A percentile compares a stretch with the other conserved stretches of the same genome.
phyloP scores from a whole-genome alignment of 495 filamentous ascomycete genomes.

The Neurospora pannonica region DNA sequence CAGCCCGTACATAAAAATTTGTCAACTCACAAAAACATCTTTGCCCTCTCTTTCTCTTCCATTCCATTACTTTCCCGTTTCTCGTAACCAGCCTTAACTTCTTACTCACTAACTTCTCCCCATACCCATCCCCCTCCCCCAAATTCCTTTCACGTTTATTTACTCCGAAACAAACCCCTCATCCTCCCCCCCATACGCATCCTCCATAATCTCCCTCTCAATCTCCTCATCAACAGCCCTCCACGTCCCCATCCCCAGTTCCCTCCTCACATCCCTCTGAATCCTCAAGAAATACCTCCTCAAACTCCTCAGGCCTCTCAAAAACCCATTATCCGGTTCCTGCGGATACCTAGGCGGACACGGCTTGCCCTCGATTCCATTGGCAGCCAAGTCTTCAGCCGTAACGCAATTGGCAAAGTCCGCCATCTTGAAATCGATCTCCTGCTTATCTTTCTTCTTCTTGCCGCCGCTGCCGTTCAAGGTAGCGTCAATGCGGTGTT shows the following conservation, averaged over 20 bases:
- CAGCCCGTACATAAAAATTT: no score
- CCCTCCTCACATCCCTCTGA: conserved; percentile 62
- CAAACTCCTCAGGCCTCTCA: conserved; percentile 73
- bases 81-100: no score
- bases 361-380: conserved; percentile 37
- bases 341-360: conserved; percentile 76
- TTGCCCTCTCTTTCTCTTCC: no score
- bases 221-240: not conserved
- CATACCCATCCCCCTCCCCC: no score
- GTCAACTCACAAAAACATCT: no score
- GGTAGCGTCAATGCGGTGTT: not conserved
- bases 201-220: not conserved
- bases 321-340: conserved; percentile 79
- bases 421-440: conserved; percentile 90
- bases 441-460: conserved; percentile 30
- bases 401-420: conserved; percentile 98
- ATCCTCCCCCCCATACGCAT: not conserved
- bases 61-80: no score
- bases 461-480: conserved; percentile 1
- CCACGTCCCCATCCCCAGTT: conserved; percentile 31
- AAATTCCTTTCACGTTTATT: no score
- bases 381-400: conserved; percentile 54
- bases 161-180: not conserved
- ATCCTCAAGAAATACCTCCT: conserved; percentile 82
- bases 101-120: no score